Percentiles rank a stretch among this genome's conserved stretches.
Conservation (phyloP, 2,329 filamentous ascomycete species). For the Mycosphaerella sp. region DNA sequence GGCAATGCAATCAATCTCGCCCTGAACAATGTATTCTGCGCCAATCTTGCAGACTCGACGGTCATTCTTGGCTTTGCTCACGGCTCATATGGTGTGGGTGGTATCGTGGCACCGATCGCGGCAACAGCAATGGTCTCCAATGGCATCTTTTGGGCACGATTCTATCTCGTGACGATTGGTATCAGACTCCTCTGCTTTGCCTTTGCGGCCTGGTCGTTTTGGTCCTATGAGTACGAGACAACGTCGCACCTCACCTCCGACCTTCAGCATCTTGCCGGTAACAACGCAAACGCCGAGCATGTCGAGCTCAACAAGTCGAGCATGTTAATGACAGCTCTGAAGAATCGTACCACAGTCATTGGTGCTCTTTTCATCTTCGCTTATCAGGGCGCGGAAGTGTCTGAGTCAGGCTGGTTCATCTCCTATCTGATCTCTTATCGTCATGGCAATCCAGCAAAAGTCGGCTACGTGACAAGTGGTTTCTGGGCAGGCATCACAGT, state of each 20-base stretch:
- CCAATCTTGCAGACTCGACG: slow-evolving; percentile 48
- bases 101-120: slow-evolving; percentile 60
- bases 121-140: slow-evolving; percentile 65
- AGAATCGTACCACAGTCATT: slow-evolving; percentile 57
- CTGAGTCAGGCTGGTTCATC: slow-evolving; percentile 79
- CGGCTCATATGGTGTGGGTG: slow-evolving; percentile 52
- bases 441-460: slow-evolving; percentile 59
- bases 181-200: slow-evolving; percentile 52
- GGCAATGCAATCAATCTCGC: slow-evolving; percentile 48
- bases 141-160: slow-evolving; percentile 59
- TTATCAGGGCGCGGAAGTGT: slow-evolving; percentile 80
- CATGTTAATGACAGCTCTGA: slow-evolving; percentile 46
- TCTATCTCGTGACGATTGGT: slow-evolving; percentile 62
- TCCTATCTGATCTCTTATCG: slow-evolving; percentile 72
- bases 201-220: slow-evolving; percentile 62
- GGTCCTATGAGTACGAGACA: slow-evolving; percentile 59
- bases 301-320: slow-evolving; percentile 45
- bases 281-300: slow-evolving; percentile 31
- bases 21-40: slow-evolving; percentile 52
- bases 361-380: slow-evolving; percentile 77
- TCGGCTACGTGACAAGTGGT: slow-evolving; percentile 72
- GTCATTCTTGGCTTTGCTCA: slow-evolving; percentile 56
- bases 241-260: slow-evolving; percentile 39
- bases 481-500: slow-evolving; percentile 51
- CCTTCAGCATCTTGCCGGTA: slow-evolving; percentile 40